Conservation (phyloP, 305 asterid genomes). For the Caryopteris hybrid region DNA sequence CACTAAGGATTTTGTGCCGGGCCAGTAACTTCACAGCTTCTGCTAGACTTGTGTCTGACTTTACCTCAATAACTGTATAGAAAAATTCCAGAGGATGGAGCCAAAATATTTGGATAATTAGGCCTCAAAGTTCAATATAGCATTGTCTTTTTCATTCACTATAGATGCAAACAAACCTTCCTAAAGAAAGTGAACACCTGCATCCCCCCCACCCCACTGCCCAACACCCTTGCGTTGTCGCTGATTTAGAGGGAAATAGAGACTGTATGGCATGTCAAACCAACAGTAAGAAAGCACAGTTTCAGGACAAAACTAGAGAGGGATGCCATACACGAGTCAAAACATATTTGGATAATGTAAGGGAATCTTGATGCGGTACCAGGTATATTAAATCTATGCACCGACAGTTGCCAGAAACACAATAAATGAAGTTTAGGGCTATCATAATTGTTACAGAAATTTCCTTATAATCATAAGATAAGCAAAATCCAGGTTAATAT, state of each 20-base stretch:
- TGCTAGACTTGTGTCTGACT: slow-evolving; percentile 70
- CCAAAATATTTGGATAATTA: not conserved
- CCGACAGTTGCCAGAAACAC: too few relatives aligned
- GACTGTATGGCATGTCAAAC: not conserved
- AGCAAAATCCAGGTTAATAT: too few relatives aligned
- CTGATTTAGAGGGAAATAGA: not conserved
- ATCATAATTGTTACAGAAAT: too few relatives aligned
- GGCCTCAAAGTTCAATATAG: not conserved
- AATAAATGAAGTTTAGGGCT: too few relatives aligned
- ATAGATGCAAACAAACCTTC: not conserved
- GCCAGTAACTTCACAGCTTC: slow-evolving; percentile 87
- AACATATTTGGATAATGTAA: not conserved
- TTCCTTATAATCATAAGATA: too few relatives aligned
- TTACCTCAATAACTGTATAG: slow-evolving; percentile 71
- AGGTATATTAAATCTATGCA: too few relatives aligned
- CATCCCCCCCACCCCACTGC: not conserved
- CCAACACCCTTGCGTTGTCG: too few relatives aligned
- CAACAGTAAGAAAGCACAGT: too few relatives aligned
- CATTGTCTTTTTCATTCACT: not conserved
- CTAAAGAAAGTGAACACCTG: not conserved
- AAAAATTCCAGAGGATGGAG: slow-evolving; percentile 6
- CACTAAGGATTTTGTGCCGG: slow-evolving; percentile 70
- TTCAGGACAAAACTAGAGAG: not conserved
- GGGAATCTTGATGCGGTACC: not conserved
- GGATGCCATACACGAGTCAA: not conserved